A percentile compares a stretch with the other conserved stretches of the same genome.
Conservation (phyloP, 2,329 filamentous ascomycete genomes). For the Gaeumannomyces tritici region DNA sequence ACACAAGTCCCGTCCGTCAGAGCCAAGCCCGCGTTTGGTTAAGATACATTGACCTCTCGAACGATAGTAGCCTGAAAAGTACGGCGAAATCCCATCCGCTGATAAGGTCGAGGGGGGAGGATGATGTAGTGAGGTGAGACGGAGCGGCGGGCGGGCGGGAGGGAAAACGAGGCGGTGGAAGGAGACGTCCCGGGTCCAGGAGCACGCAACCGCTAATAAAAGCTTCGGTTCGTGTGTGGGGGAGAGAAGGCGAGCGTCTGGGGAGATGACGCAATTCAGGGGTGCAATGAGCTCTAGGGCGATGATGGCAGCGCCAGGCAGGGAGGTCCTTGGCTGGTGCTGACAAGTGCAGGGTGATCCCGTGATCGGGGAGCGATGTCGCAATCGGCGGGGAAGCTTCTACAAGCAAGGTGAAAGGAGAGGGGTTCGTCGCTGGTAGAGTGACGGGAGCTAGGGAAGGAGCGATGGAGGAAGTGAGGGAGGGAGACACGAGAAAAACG, state of each 20-base stretch:
- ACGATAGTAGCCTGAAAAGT: not conserved
- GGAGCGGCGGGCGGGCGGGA: no score
- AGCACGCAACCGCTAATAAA: not conserved
- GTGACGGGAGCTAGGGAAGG: no score
- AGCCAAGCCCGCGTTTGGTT: not conserved
- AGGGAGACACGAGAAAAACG: not conserved
- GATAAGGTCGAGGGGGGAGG: not conserved
- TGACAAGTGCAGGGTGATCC: not conserved
- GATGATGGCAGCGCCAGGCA: not conserved
- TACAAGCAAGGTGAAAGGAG: not conserved
- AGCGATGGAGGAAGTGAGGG: no score
- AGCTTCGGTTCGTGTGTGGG: not conserved
- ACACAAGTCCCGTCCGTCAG: not conserved
- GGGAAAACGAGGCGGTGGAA: not conserved
- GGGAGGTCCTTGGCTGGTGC: not conserved
- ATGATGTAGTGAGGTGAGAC: not conserved
- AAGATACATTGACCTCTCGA: not conserved
- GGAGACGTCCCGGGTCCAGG: not conserved
- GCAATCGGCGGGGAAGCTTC: constrained; percentile 4
- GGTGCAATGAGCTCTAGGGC: constrained; percentile 11
- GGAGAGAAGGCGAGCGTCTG: not conserved
- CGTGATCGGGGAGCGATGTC: constrained; percentile 3
- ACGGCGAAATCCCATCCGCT: not conserved
- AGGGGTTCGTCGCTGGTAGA: not conserved
- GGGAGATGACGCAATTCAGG: constrained; percentile 14